These are phyloP conservation scores for Eutrema salsugineum DNA, from an alignment of 441 rosid genomes.

Conservation along the genomic window DNA sequence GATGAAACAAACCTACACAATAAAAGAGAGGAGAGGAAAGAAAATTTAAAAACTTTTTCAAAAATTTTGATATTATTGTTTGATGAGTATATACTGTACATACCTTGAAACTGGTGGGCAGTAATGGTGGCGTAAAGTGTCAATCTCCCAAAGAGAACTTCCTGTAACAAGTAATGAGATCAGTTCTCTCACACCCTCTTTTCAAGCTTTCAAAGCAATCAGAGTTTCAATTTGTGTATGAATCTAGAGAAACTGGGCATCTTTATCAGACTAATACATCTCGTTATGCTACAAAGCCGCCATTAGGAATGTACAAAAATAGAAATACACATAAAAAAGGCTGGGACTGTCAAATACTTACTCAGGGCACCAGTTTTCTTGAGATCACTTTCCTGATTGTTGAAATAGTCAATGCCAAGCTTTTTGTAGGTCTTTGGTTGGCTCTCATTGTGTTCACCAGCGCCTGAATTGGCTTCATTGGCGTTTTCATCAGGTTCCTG, in stretches of 20 bases:
- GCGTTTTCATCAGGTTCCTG: constrained; percentile 54
- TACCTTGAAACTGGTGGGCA: constrained; percentile 97
- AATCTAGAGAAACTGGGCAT: not conserved
- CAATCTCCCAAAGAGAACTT: constrained; percentile 96
- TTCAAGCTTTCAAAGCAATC: not conserved
- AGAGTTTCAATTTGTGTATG: not conserved
- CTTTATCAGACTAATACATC: not conserved
- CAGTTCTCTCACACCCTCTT: not conserved
- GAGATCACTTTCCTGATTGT: constrained; percentile 59
- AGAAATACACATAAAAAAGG: not conserved
- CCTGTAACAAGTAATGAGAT: constrained; percentile 39
- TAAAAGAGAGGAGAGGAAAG: not conserved
- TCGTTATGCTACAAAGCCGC: not conserved
- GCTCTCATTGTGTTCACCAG: constrained; percentile 32
- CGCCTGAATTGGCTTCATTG: constrained; percentile 32
- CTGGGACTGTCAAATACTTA: constrained; percentile 34
- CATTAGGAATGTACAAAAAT: not conserved
- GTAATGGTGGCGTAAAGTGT: constrained; percentile 79
- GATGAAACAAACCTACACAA: constrained; percentile 68
- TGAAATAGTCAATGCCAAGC: constrained; percentile 68
- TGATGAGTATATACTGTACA: not conserved
- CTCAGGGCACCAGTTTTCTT: constrained; percentile 78
- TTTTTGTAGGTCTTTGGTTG: constrained; percentile 27
- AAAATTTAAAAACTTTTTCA: not conserved
- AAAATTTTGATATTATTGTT: not conserved